Evolutionary conservation across 2,329 filamentous ascomycete genomes (phyloP), one percentile per base, ranked within the genome.

Genomic region (Seiridium unicorne): DNA sequence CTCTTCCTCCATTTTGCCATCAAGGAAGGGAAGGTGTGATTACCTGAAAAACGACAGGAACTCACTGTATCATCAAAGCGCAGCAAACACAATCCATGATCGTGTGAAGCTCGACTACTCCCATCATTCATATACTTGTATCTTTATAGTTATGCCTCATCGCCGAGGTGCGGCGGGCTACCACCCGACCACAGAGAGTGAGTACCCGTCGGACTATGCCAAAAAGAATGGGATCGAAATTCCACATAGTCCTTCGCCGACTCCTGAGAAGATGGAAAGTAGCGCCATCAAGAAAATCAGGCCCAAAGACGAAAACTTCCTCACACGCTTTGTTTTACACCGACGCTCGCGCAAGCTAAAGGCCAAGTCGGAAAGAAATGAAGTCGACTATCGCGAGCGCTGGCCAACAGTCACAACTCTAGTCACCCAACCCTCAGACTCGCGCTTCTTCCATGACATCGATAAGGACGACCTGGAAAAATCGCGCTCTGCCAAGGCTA

Each of bases 371-470:
- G 42, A 44, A 32, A 18, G 11, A 48, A 32, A 32, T 42, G 3
- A 7, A 47, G 34, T 31, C 4, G 60, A 61, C 40, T 61, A 61
- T 31, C 57, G 56, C 34, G 38, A 57, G 1, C 60, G 60, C 3
- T 61, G 60, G 60, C 60, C 60, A 36, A 61, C 60, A n/a, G 57
- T 59, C 18, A 59, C 51, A 1, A 61, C 60, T 3, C 32, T 61
- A 18, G 60, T 61, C 9, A 51, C 58, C 46, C 40, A 58, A 11
- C 56, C 31, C 13, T 59, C 57, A 32, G 53, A 57, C 6, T 56
- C 57, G 7, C 35, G 44, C 5, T 51, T 58, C n/a, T 42, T 48
- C 8, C n/a, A 53, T 31, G 51, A 51, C 4, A 35, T 46, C 7
- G 49, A 55, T 11, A 49, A 38, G 13, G 26, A 32, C 5, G 44